Conservation (phyloP, 1,284 basidiomycete genomes). For the Leccinum glutinopallens region DNA sequence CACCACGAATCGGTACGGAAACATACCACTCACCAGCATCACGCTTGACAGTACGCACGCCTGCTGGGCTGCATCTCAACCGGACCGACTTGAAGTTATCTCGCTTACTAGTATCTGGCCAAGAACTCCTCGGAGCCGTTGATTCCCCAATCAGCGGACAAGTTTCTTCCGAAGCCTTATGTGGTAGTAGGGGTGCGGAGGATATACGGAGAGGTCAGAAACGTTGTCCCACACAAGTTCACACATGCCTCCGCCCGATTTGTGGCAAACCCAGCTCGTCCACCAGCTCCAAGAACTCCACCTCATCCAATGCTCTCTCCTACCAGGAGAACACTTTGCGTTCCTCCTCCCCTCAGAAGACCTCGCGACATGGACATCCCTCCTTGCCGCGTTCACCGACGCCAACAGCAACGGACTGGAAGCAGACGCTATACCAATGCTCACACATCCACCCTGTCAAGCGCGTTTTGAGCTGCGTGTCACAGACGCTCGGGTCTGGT, state of each 20-base stretch:
- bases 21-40: conserved; percentile 58
- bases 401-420: neutral
- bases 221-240: neutral
- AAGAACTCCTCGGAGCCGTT: neutral
- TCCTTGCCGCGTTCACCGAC: conserved; percentile 30
- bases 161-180: neutral
- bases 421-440: neutral
- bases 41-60: conserved; percentile 45
- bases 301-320: conserved; percentile 57
- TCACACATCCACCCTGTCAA: conserved; percentile 22
- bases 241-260: neutral
- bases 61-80: neutral
- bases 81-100: neutral
- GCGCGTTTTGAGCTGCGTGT: conserved; percentile 44
- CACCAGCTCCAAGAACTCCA: conserved; percentile 51
- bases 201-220: neutral
- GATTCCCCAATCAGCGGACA: neutral
- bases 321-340: conserved; percentile 56
- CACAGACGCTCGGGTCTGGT: conserved; percentile 40
- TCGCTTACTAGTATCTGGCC: neutral
- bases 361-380: conserved; percentile 39
- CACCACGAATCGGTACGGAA: conserved; percentile 6
- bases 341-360: conserved; percentile 41
- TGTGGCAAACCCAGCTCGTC: conserved; percentile 5
- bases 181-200: neutral